Evolutionary conservation across 2,329 filamentous ascomycete species (phyloP).

Genomic region (Ophiostoma sp.): DNA sequence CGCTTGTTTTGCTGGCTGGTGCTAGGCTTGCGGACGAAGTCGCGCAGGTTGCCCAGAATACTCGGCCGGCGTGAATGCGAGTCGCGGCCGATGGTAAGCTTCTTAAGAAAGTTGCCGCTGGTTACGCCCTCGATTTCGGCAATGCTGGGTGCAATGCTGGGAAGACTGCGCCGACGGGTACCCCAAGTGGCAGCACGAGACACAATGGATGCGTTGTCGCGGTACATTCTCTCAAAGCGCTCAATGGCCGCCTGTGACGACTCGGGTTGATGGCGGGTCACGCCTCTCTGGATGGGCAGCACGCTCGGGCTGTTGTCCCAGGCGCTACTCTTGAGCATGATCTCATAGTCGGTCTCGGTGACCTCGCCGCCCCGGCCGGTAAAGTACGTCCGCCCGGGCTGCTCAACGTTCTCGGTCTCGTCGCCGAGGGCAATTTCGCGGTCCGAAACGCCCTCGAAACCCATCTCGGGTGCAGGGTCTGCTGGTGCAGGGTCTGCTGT

Average conservation of each 20-base stretch:
- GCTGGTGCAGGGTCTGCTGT: conserved; percentile 4
- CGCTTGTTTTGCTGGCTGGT: conserved; percentile 43
- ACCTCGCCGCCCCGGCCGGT: conserved; percentile 39
- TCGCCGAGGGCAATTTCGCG: conserved; percentile 43
- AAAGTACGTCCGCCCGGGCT: conserved; percentile 49
- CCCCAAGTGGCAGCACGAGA: conserved; percentile 65
- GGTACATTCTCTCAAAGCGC: conserved; percentile 47
- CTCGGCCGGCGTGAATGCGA: conserved; percentile 45
- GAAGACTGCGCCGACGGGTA: conserved; percentile 60
- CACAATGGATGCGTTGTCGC: conserved; percentile 53
- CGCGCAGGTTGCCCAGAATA: conserved; percentile 49
- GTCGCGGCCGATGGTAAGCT: conserved; percentile 50
- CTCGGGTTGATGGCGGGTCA: conserved; percentile 41
- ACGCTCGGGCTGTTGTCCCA: conserved; percentile 48
- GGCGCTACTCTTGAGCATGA: conserved; percentile 45
- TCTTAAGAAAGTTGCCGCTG: conserved; percentile 59
- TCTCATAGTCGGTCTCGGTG: conserved; percentile 44
- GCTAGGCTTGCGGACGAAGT: conserved; percentile 48
- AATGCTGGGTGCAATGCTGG: conserved; percentile 51
- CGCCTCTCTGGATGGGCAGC: conserved; percentile 40
- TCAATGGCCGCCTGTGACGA: conserved; percentile 52
- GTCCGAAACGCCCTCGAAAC: conserved; percentile 37
- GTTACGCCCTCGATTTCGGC: conserved; percentile 55
- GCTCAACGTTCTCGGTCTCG: conserved; percentile 47
- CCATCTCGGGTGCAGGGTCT: conserved; percentile 3